These are phyloP conservation scores for Mitragyna speciosa DNA, from an alignment of 257 asterid species.

Conservation along the genomic window DNA sequence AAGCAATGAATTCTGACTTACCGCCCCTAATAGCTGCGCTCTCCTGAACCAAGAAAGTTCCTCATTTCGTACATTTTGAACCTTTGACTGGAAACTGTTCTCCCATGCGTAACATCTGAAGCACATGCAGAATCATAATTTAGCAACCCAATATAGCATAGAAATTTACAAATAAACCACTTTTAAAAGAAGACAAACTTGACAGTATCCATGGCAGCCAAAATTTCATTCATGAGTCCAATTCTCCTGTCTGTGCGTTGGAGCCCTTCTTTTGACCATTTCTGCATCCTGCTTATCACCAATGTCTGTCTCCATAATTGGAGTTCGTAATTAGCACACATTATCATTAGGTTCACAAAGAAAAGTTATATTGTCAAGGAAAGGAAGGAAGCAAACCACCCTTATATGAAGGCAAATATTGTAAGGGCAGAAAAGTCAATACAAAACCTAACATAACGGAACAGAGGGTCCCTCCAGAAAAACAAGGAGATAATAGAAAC, in stretches of 20 bases:
- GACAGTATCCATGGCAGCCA: constrained; percentile 99
- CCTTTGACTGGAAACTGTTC: constrained; percentile 77
- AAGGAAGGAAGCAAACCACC: constrained; percentile 6
- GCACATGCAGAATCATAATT: constrained; percentile 24
- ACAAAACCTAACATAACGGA: neutral
- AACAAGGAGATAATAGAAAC: neutral
- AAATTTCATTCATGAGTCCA: constrained; percentile 93
- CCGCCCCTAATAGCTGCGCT: constrained; percentile 89
- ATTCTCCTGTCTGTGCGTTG: constrained; percentile 92
- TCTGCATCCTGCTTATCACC: constrained; percentile 86
- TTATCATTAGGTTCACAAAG: neutral
- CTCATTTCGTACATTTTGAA: constrained; percentile 72
- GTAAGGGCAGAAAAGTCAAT: neutral
- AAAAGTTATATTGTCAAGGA: constrained; percentile 1
- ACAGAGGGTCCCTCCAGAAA: neutral
- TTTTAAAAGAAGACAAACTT: constrained; percentile 48
- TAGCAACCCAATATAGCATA: constrained; percentile 20
- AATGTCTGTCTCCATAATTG: constrained; percentile 57
- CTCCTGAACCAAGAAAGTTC: constrained; percentile 84
- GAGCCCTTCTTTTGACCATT: constrained; percentile 84
- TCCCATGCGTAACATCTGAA: constrained; percentile 99
- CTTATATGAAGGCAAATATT: neutral
- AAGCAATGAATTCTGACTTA: constrained; percentile 34
- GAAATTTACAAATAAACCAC: constrained; percentile 7
- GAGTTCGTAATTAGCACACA: constrained; percentile 21